These are phyloP conservation scores for Collybiopsis confluens DNA, from an alignment of 768 basidiomycete genomes.

Conservation along the genomic window DNA sequence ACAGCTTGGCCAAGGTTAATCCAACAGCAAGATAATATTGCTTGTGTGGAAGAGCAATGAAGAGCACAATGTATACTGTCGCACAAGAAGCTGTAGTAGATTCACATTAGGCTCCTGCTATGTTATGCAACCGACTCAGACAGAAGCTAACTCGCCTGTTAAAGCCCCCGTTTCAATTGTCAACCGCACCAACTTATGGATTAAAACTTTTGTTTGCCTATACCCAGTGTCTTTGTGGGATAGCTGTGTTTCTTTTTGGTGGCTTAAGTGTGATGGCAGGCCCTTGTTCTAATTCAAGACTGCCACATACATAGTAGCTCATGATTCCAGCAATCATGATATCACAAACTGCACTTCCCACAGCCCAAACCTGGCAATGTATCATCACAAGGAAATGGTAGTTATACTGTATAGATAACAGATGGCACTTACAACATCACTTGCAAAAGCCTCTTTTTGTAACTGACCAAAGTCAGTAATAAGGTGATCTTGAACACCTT, in stretches of 20 bases:
- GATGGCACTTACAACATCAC: background rate
- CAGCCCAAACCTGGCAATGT: background rate
- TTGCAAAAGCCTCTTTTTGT: background rate
- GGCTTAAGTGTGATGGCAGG: background rate
- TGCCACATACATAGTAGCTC: background rate
- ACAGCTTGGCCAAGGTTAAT: background rate
- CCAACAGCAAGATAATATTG: background rate
- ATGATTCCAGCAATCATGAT: background rate
- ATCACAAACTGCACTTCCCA: background rate
- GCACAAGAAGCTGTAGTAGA: background rate
- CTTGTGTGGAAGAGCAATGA: background rate
- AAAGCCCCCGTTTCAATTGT: background rate
- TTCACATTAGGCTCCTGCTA: background rate
- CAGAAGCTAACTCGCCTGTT: constrained; percentile 3
- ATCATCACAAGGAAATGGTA: background rate
- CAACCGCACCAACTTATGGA: background rate
- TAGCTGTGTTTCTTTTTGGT: too few relatives aligned
- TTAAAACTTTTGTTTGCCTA: background rate
- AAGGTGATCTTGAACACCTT: background rate
- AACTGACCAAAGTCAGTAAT: background rate
- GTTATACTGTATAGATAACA: background rate
- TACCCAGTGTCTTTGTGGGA: background rate
- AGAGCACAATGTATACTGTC: background rate
- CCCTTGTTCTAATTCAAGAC: background rate
- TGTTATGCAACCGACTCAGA: background rate